A percentile compares a stretch with the other conserved stretches of the same genome.
phyloP scores from a whole-genome alignment of 441 rosid species.

The Euphorbia celastroides region DNA sequence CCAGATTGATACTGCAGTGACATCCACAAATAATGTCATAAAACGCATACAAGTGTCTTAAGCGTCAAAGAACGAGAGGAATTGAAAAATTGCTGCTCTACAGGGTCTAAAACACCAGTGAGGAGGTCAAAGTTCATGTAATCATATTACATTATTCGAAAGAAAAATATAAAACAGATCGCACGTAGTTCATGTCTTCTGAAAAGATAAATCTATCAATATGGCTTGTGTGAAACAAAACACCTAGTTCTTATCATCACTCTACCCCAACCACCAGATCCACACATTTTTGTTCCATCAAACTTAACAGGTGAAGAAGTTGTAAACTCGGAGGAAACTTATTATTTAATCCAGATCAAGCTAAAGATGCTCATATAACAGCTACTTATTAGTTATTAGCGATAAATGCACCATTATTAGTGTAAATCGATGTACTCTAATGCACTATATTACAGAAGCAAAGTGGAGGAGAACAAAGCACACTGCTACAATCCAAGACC shows the following conservation, averaged over 20 bases:
- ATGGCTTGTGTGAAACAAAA: too few relatives aligned
- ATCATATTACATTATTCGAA: neutral
- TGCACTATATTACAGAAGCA: neutral
- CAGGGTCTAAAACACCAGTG: neutral
- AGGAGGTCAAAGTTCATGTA: neutral
- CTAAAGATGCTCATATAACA: neutral
- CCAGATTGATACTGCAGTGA: constrained; percentile 72
- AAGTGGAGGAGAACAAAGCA: neutral
- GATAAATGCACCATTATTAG: neutral
- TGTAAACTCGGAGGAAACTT: neutral
- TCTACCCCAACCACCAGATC: neutral
- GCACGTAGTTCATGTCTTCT: too few relatives aligned
- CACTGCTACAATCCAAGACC: neutral
- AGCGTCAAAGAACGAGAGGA: constrained; percentile 15
- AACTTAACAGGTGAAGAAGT: neutral
- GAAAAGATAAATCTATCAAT: too few relatives aligned
- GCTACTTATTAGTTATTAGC: too few relatives aligned
- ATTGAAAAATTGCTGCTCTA: constrained; percentile 4
- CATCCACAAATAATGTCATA: constrained; percentile 55
- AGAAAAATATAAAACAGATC: neutral
- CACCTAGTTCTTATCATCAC: too few relatives aligned
- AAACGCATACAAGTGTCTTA: constrained; percentile 24
- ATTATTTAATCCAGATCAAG: neutral
- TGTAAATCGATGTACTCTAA: neutral
- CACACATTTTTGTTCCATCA: neutral